Evolutionary conservation across 1,284 basidiomycete species (phyloP), one percentile per base, ranked within the genome.

Genomic region (Boletus hoseneyae): DNA sequence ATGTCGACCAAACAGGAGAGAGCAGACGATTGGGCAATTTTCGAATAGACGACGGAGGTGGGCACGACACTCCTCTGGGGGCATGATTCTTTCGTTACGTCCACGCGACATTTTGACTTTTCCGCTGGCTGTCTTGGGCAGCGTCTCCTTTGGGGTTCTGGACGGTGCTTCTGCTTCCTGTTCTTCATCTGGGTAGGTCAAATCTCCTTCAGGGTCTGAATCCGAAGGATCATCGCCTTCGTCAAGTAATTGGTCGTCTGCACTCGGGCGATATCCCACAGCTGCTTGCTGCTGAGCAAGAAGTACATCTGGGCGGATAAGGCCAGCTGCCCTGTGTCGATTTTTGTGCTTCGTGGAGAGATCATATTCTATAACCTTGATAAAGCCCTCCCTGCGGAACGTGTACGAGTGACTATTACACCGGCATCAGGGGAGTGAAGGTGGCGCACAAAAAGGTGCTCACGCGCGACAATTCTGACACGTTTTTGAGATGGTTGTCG

Each of bases 311-410:
- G 84, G 87, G 23, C 87, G 80, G 55, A 72, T 80, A 51, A 86
- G 70, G n/a, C 71, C 76, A 45, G 70, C 69, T n/a, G 73, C 68
- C 6, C 70, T 64, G 65, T 89, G 83, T 45, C 80, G 76, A 33
- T 70, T 75, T 68, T 90, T 90, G 64, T 95, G 88, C 70, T 94
- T 96, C 6, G 70, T 50, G 2, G 90, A 77, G 27, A 98, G 78
- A 61, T 94, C 93, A 62, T 91, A 90, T 71, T 98, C 95, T 66
- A 98, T 88, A 56, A 99, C 82, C 72, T 97, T 98, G 52, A 92
- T 90, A 64, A 91, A 80, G 1, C 92, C 93, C 66, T 99, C 97
- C 68, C 95, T 97, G 52, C 95, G 86, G 70, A 93, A 91, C 0
- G 90, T 90, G 64, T 92, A 93, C 2, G 79, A 85, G 61, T 80